phyloP scores from a whole-genome alignment of 805 yeast species.

The Suhomyces sp. region DNA sequence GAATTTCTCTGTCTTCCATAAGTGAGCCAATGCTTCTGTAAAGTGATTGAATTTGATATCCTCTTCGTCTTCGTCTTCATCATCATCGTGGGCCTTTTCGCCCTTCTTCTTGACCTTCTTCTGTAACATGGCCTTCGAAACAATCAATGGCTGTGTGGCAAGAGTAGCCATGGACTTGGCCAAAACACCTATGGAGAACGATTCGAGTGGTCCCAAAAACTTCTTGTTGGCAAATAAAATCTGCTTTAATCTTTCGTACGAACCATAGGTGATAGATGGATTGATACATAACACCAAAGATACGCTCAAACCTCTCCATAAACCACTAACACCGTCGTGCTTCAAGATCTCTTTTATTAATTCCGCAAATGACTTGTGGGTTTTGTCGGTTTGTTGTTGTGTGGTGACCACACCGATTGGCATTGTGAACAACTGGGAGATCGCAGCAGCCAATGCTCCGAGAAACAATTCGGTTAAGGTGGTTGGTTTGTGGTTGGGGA shows the following conservation, averaged over 20 bases:
- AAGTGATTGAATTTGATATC: slow-evolving; percentile 52
- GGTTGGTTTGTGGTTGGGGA: slow-evolving; percentile 39
- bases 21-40: slow-evolving; percentile 58
- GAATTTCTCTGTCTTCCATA: slow-evolving; percentile 63
- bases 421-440: slow-evolving; percentile 74
- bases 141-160: slow-evolving; percentile 80
- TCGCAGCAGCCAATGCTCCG: slow-evolving; percentile 80
- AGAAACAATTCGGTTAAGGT: slow-evolving; percentile 67
- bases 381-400: slow-evolving; percentile 53
- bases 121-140: slow-evolving; percentile 80
- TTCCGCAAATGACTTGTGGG: slow-evolving; percentile 29
- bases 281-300: slow-evolving; percentile 73
- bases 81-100: slow-evolving; percentile 19
- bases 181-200: slow-evolving; percentile 71
- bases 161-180: slow-evolving; percentile 79
- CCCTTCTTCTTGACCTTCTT: slow-evolving; percentile 27
- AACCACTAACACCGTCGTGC: slow-evolving; percentile 66
- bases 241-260: slow-evolving; percentile 65
- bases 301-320: slow-evolving; percentile 84
- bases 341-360: slow-evolving; percentile 47
- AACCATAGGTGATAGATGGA: slow-evolving; percentile 84
- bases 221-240: slow-evolving; percentile 42
- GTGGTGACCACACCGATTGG: slow-evolving; percentile 77
- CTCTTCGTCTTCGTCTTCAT: slow-evolving; percentile 27
- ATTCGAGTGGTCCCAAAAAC: slow-evolving; percentile 57